Base-by-base conservation (phyloP, 1,284 basidiomycete genomes). In the Fomitopsis pinicola region DNA sequence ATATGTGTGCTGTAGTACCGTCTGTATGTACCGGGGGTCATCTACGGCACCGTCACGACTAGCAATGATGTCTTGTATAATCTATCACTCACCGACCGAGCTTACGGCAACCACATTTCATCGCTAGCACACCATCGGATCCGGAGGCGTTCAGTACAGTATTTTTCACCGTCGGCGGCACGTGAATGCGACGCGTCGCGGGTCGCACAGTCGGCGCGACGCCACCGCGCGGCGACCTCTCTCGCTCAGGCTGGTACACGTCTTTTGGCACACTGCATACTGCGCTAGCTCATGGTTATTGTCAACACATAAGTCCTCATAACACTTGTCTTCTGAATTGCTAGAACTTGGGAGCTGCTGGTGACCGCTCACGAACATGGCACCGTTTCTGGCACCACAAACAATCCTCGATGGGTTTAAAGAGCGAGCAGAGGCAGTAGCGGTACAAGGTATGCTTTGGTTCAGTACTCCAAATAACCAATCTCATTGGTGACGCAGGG, bases 381-480 rank as follows among this genome's bases (percentile, higher is more conserved):
- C 79, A 1, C 82, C 81, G 0, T 83, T 83, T 59, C 61, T 74
- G 30, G 50, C 71, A 8, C 82, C 82, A 8, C 72, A 68, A 3
- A 57, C 68, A 14, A 69, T 80, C 6, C 64, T 82, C 12, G 73
- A 63, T 19, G 79, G 80, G 14, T 75, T 83, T 66, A 83, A 82
- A 66, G 82, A 83, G 63, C 72, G 76, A 52, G 72, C 76, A 1
- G 82, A 83, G 58, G 74, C 81, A 10, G 64, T 83, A n/a, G 69
- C 77, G 33, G 76, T 84, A 7, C 83, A 87, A 76, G 85, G 85
- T 44, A 30, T 3, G 57, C 5, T 3, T 36, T 6, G 9, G n/a
- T n/a, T 55, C 42, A 59, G 42, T 48, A 17, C 14, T 53, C 30
- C 40, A 12, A 26, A 35, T 30, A 33, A 22, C 42, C 42, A 19